phyloP scores from a whole-genome alignment of 176 grass and related monocot species.

The Phragmites australis region DNA sequence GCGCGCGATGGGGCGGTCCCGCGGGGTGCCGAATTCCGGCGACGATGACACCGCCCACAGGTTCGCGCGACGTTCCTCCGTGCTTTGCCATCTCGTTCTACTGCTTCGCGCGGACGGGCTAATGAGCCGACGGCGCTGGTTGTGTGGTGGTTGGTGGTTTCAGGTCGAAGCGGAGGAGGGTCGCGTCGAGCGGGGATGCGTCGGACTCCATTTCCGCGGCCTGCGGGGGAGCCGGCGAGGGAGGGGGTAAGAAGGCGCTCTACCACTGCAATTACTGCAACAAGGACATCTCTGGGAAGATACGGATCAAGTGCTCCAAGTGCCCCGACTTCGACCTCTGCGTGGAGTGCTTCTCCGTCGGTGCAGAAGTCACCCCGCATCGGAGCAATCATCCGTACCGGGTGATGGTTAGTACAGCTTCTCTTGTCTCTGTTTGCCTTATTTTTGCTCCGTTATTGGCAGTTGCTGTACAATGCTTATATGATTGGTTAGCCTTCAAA shows the following conservation, averaged over 20 bases:
- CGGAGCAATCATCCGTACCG: slow-evolving; percentile 89
- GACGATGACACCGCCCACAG: slow-evolving; percentile 90
- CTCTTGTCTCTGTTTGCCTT: neutral
- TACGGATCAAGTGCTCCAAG: slow-evolving; percentile 96
- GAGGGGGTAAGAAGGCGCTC: slow-evolving; percentile 87
- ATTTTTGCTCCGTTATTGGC: neutral
- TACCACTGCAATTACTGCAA: slow-evolving; percentile 99
- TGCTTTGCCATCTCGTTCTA: neutral
- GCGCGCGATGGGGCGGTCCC: slow-evolving; percentile 75
- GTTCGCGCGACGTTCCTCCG: slow-evolving; percentile 19
- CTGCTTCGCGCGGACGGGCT: neutral
- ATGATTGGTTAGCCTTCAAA: neutral
- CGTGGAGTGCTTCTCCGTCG: slow-evolving; percentile 95
- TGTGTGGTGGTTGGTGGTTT: neutral
- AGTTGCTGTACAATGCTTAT: neutral
- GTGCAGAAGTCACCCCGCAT: slow-evolving; percentile 88
- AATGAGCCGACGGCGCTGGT: neutral
- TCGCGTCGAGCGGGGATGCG: slow-evolving; percentile 70
- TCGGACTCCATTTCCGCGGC: slow-evolving; percentile 59
- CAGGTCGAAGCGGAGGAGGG: slow-evolving; percentile 93
- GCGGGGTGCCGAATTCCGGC: slow-evolving; percentile 70
- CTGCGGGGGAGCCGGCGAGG: slow-evolving; percentile 52
- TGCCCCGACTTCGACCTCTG: slow-evolving; percentile 98
- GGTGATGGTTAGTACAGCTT: slow-evolving; percentile 77
- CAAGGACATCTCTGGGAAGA: slow-evolving; percentile 98